phyloP scores from a whole-genome alignment of 140 eudicot genomes.

The Senecio squalidus region DNA sequence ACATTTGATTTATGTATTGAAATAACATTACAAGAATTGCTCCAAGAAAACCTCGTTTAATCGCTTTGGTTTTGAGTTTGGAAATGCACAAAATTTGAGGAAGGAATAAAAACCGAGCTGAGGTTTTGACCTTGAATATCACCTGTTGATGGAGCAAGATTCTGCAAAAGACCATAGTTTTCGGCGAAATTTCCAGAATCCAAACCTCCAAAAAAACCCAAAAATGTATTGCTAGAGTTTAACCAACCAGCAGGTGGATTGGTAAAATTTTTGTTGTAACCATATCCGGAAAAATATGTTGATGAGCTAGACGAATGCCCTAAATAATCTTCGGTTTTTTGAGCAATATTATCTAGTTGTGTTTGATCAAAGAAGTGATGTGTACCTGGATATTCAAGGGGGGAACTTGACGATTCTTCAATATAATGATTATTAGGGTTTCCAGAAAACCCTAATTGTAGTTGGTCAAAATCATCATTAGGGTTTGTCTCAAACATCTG shows the following conservation, averaged over 20 bases:
- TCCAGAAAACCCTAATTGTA: slow-evolving; percentile 29
- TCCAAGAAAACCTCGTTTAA: slow-evolving; percentile 7
- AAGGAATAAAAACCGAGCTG: slow-evolving; percentile 14
- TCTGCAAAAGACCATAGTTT: slow-evolving; percentile 28
- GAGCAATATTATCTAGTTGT: slow-evolving; percentile 7
- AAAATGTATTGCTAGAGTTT: slow-evolving; percentile 33
- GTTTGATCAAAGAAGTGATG: slow-evolving; percentile 28
- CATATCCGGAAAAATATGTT: slow-evolving; percentile 24
- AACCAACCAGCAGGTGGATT: slow-evolving; percentile 37
- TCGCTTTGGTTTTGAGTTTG: slow-evolving; percentile 28
- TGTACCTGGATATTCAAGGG: slow-evolving; percentile 15
- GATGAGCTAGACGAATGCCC: slow-evolving; percentile 23
- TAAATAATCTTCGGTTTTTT: slow-evolving; percentile 24
- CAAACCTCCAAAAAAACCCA: slow-evolving; percentile 47
- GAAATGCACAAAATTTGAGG: slow-evolving; percentile 21
- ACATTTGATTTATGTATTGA: slow-evolving; percentile 3
- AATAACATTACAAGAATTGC: slow-evolving; percentile 1
- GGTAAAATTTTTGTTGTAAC: slow-evolving; percentile 18
- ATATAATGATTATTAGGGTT: slow-evolving; percentile 33
- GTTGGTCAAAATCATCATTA: slow-evolving; percentile 23
- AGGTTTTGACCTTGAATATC: slow-evolving; percentile 24
- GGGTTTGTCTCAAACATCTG: slow-evolving; percentile 28
- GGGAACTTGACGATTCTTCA: slow-evolving; percentile 23
- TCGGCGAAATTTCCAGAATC: slow-evolving; percentile 28
- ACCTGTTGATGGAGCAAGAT: slow-evolving; percentile 28